A percentile compares a stretch with the other conserved stretches of the same genome.
These are phyloP conservation scores for Wilcoxina mikolae DNA, from an alignment of 495 filamentous ascomycete genomes.

Conservation along the genomic window DNA sequence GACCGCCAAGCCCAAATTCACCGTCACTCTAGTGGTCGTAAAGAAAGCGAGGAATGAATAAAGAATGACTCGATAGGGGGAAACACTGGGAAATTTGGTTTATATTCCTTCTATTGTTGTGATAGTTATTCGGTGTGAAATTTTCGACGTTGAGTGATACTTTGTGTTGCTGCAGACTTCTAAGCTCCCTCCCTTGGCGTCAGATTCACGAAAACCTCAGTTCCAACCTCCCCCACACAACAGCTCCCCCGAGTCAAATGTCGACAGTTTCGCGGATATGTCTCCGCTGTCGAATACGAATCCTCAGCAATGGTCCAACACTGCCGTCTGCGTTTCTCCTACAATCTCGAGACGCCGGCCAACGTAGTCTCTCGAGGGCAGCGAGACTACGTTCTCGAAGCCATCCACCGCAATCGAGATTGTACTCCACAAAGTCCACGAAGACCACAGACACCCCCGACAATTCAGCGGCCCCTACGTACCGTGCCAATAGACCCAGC, in stretches of 20 bases:
- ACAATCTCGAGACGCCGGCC: not conserved
- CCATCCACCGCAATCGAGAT: not conserved
- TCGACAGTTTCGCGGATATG: conserved; percentile 16
- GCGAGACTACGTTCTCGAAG: not conserved
- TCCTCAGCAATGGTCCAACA: conserved; percentile 7
- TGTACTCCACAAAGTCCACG: not conserved
- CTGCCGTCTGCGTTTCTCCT: not conserved
- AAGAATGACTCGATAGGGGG: not conserved
- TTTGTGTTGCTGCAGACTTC: not conserved
- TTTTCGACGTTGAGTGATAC: conserved; percentile 4
- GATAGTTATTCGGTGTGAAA: conserved; percentile 1
- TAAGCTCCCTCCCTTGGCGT: too few species aligned
- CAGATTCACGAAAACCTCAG: too few species aligned
- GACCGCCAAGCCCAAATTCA: not conserved
- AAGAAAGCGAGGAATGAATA: not conserved
- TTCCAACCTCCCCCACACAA: too few species aligned
- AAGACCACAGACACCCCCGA: not conserved
- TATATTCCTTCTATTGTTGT: not conserved
- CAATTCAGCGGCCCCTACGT: not conserved
- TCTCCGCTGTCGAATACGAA: conserved; percentile 14
- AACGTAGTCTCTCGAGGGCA: not conserved
- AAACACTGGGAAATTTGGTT: not conserved
- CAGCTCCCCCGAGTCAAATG: too few species aligned
- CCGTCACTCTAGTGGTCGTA: not conserved
- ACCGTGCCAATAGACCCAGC: not conserved